These are phyloP conservation scores for Halenospora varia DNA, from an alignment of 495 filamentous ascomycete species.

Conservation along the genomic window DNA sequence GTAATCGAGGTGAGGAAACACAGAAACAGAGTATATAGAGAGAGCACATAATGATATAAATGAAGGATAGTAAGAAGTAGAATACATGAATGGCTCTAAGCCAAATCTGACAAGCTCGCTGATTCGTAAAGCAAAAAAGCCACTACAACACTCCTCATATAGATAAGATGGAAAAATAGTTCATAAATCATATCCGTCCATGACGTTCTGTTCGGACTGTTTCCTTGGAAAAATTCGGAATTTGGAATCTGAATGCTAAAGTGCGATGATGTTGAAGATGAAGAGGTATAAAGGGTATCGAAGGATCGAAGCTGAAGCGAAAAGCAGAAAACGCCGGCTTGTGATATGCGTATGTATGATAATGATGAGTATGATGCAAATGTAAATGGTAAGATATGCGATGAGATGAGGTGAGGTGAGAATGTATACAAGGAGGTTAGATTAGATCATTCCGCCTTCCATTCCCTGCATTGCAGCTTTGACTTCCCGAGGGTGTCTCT, in stretches of 20 bases:
- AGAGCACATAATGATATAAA: background rate
- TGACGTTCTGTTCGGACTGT: no score
- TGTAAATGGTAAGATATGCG: background rate
- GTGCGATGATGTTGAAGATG: no score
- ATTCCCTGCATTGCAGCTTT: background rate
- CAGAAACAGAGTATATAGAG: no score
- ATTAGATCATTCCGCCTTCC: background rate
- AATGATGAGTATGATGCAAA: background rate
- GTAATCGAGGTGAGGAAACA: no score
- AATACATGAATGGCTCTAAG: background rate
- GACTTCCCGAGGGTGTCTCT: background rate
- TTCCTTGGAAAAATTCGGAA: no score
- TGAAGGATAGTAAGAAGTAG: background rate
- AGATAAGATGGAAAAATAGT: background rate
- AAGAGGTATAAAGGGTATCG: background rate
- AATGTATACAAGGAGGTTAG: background rate
- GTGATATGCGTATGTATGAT: no score
- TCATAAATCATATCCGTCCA: background rate
- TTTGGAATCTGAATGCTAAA: no score
- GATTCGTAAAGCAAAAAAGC: no score
- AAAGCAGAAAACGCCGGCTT: no score
- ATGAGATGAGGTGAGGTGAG: background rate
- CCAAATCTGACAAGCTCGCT: no score
- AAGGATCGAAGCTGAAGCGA: background rate
- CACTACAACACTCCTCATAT: background rate